Evolutionary conservation across 495 filamentous ascomycete genomes (phyloP), one percentile per base, ranked within the genome.

Genomic region (Hypomontagnella submonticulosa): DNA sequence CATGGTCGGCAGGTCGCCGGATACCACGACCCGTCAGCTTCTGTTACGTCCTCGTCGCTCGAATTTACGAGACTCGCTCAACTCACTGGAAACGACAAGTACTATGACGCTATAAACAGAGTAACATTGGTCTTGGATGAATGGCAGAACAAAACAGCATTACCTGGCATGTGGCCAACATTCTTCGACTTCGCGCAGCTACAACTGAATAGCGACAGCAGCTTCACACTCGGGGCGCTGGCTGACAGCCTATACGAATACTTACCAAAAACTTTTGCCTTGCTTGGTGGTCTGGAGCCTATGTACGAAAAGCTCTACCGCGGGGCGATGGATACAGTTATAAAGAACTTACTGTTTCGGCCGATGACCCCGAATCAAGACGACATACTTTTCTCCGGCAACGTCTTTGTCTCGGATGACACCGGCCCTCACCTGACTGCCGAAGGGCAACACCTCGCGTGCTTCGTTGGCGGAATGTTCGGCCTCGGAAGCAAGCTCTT

Each of bases 31-130:
- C 67, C 81, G 0, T 71, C 80, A 13, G 78, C 80, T 34, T 91
- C 92, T 10, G 59, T 68, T 20, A 63, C 65, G 27, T 63, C 65
- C n/a, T 80, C 96, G 15, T 90, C 88, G 1, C 68, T 97, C 47
- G 93, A 97, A 72, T 96, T 97, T 70, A 96, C 92, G 4, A 82
- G 92, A 12, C 80, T 97, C 32, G 86, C 92, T 4, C 93, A 96
- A 69, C 76, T 97, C 37, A 96, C 93, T 3, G 89, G 88, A 46
- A 81, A 95, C 33, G 72, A 84, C 46, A 93, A 89, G 61, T 97
- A 92, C 73, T 97, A 91, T 71, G 89, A 93, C 76, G 91, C 90
- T 4, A 84, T 94, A 61, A 89, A 92, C 33, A 85, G 88, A 12
- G 89, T 97, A 60, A 92, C 89, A 12, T 80, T 89, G 56, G 85